Conservation (phyloP, 2,329 filamentous ascomycete genomes). For the Neodidymelliopsis sp. region DNA sequence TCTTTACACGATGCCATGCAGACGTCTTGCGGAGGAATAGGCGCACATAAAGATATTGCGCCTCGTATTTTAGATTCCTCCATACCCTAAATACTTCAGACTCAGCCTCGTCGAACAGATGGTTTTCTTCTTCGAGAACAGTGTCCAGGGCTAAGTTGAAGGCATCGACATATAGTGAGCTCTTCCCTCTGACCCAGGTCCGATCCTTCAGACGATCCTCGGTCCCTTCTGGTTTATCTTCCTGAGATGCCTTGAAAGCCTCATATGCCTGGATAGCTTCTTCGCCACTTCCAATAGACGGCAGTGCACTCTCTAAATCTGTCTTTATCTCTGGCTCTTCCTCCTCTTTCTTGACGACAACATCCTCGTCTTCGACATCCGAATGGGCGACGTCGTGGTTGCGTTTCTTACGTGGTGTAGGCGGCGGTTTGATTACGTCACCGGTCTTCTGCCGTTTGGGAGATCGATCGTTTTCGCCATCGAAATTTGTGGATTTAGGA, state of each 20-base stretch:
- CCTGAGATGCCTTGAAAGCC: conserved; percentile 66
- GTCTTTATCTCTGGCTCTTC: conserved; percentile 61
- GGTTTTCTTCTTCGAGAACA: conserved; percentile 85
- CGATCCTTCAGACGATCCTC: conserved; percentile 63
- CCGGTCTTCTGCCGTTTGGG: conserved; percentile 53
- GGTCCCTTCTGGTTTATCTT: conserved; percentile 47
- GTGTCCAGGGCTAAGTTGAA: conserved; percentile 93
- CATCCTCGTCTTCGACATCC: conserved; percentile 50
- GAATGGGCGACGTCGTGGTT: conserved; percentile 50
- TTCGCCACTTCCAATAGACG: conserved; percentile 68
- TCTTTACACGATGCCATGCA: conserved; percentile 84
- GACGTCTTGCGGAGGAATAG: conserved; percentile 92
- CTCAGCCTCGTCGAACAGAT: conserved; percentile 85
- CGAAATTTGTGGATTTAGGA: conserved; percentile 55
- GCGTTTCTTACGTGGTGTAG: conserved; percentile 30
- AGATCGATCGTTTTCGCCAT: conserved; percentile 50
- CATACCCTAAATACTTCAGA: conserved; percentile 78
- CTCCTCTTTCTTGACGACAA: conserved; percentile 34
- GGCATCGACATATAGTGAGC: conserved; percentile 95
- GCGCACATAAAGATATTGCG: conserved; percentile 93
- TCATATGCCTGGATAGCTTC: conserved; percentile 84
- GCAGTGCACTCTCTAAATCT: conserved; percentile 75
- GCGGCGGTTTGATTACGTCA: conserved; percentile 31
- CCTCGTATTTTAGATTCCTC: conserved; percentile 77
- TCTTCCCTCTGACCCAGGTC: conserved; percentile 77